Evolutionary conservation across 140 eudicot genomes (phyloP), one percentile per base, ranked within the genome.

Genomic region (Ambrosia hybrid): DNA sequence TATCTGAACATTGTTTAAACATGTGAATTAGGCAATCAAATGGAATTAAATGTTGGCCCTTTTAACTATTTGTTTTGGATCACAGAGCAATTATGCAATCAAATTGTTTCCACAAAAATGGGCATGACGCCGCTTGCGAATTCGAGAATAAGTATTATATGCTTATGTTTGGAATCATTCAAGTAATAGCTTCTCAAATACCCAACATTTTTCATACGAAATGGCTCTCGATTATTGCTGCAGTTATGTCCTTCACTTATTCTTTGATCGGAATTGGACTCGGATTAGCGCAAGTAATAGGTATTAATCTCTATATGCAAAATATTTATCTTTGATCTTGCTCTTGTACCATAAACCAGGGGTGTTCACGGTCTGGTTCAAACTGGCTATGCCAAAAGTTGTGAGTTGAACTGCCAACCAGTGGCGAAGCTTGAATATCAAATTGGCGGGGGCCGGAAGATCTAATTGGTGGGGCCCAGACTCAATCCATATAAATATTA

Each of bases 141-240:
- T 87, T 65, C 45, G 84, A 78, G 60, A 64, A 77, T 74, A 77
- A 67, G 6, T 71, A 67, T 59, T 90, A 78, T 73, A 90, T 87
- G 83, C 75, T 90, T 58, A 34, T 83, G 49, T 90, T 87, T 81
- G 96, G 96, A 74, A 15, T 74, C 8, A 78, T 90, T 73, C 91
- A 90, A 72, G 39, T 90, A 57, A 4, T 85, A 14, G 87, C 84
- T 21, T 90, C 96, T 63, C 96, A 90, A 74, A 90, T 87, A 76
- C 95, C 91, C 46, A 72, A 87, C 61, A 83, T 87, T 68, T 86
- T 83, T 72, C 79, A 90, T 75, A 85, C 89, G 60, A 80, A 76
- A 76, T 79, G 83, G 95, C 94, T 90, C 52, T 90, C 96, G 1
- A 39, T 83, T 34, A 75, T 83, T 71, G 96, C 95, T 72, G 85